These are phyloP conservation scores for Canavalia gladiata DNA, from an alignment of 306 rosid genomes.

Conservation along the genomic window DNA sequence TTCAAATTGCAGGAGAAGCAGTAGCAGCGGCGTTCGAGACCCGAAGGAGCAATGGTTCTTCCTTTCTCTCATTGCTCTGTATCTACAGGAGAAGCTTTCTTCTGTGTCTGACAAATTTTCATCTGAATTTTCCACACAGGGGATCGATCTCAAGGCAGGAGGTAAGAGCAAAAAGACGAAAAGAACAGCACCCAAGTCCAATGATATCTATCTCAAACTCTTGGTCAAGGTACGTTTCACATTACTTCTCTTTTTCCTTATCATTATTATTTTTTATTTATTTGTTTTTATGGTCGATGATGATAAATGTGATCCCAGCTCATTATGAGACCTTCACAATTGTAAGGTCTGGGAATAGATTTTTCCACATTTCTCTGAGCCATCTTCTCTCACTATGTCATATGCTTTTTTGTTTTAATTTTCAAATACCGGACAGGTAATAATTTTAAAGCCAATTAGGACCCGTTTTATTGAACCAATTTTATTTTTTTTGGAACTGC, in stretches of 20 bases:
- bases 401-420: neutral
- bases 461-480: neutral
- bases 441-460: neutral
- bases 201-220: constrained; percentile 82
- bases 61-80: neutral
- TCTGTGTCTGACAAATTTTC: neutral
- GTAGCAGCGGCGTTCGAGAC: constrained; percentile 1
- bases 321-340: constrained; percentile 57
- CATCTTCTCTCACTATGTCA: neutral
- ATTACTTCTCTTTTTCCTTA: neutral
- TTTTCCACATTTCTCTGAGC: constrained; percentile 59
- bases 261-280: neutral
- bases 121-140: constrained; percentile 38
- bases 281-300: constrained; percentile 28
- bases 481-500: neutral
- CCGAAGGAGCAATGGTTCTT: constrained; percentile 52
- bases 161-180: constrained; percentile 92
- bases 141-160: constrained; percentile 79
- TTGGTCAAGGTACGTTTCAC: constrained; percentile 54
- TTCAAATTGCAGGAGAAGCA: constrained; percentile 10
- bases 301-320: constrained; percentile 61
- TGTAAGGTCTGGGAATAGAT: constrained; percentile 50
- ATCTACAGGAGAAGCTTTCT: neutral
- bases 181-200: constrained; percentile 85
- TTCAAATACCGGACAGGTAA: neutral